Evolutionary conservation across 108 stramenopile species (phyloP), one percentile per base, ranked within the genome.

Genomic region (Chaetoceros tenuissimus): DNA sequence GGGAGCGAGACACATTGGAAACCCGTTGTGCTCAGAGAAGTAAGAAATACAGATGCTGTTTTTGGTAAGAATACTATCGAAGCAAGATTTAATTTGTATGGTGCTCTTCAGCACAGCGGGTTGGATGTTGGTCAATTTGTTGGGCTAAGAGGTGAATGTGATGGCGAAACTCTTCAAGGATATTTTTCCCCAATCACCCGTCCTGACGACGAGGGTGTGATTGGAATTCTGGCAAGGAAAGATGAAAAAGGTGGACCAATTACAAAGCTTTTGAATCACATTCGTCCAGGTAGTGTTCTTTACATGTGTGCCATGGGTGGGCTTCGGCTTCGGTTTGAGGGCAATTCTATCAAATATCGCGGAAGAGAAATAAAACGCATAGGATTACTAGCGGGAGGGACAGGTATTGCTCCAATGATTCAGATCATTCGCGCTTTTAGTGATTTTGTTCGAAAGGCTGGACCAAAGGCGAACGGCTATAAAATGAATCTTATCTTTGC

Each of bases 241-340:
- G 78, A 79, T 43, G 55, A 59, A 30, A 62, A 59, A 44, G 73
- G 73, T 20, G 78, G 78, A 21, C 73, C 69, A 16, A 79, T 79
- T 28, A 53, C 65, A 43, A 47, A 58, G 22, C 45, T 68, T 19
- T 31, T 79, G 43, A 48, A 69, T 29, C 51, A 50, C n/a, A 46
- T 71, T 58, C 67, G 71, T 28, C 78, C 78, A 19, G 78, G 78
- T 1, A 43, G 31, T 1, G 49, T 40, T 1, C 57, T 74, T 46
- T 60, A 75, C 43, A 68, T 79, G 63, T 71, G 69, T 61, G 78
- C 73, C 5, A 69, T 75, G 78, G 78, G 78, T 28, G 74, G 73
- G 0, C 67, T 79, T n/a, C 53, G 73, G 27, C 44, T 79, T 10
- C 58, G 54, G 45, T 79, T 79, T 51, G 26, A 19, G n/a, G 53